Base-by-base conservation (phyloP, 805 yeast genomes). In the Myxozyma vanderwaltii region DNA sequence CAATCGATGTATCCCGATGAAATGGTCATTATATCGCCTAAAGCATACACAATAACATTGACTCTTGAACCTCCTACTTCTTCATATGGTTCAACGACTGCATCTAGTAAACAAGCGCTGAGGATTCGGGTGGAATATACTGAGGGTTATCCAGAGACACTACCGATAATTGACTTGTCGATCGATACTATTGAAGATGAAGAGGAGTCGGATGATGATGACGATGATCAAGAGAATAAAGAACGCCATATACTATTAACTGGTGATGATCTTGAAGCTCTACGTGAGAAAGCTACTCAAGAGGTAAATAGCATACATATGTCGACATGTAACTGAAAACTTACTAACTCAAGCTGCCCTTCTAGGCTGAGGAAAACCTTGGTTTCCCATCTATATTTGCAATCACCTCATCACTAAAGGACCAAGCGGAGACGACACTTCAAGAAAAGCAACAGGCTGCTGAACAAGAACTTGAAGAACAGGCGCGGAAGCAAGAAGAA, bases 1-100 rank as follows among this genome's bases (percentile, higher is more conserved):
- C 86, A 89, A 70, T 86, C 95, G 17, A 92, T 92, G 56, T 92
- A 94, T 71, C 99, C 98, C 4, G 97, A 92, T 70, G 99, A 92
- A 72, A 74, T 89, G 33, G 74, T 71, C n/a, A 68, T 70, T 8
- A 67, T 78, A 36, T 70, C 81, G 1, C 81, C 80, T 21, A 27
- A 77, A 5, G 78, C 78, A 38, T 88, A 83, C 70, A 77, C 82
- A 44, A 80, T 92, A 36, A 76, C 76, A 51, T 66, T 90, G n/a
- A 68, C 71, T 21, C 76, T 91, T 47, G 97, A 92, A 65, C 84
- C 92, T 2, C 78, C 80, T 4, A 79, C 89, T 2, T 23, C 53
- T 8, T 7, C 53, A 7, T 24, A 15, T 3, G 56, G 56, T 8
- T 33, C 26, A 3, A 24, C 36, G 7, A 21, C 51, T 7, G 48